A percentile compares a stretch with the other conserved stretches of the same genome.
Evolutionary conservation across 1,139 yeast species (phyloP).

Genomic region (Insectozyma bohioensis): DNA sequence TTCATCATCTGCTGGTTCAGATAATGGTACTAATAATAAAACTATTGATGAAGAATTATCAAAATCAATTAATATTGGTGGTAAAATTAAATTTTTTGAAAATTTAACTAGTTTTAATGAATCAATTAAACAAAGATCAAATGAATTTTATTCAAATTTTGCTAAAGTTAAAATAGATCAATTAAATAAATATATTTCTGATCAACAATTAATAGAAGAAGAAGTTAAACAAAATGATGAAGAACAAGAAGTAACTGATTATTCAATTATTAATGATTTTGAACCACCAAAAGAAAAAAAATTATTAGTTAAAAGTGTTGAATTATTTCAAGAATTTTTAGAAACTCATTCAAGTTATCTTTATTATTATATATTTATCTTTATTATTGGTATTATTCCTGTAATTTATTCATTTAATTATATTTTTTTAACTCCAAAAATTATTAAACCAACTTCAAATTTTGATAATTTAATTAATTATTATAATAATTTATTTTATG

Average conservation of each 20-base stretch:
- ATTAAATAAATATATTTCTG: constrained; percentile 17
- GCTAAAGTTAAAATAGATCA: constrained; percentile 20
- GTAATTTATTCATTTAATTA: constrained; percentile 5
- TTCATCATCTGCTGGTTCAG: constrained; percentile 1
- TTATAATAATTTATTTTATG: constrained; percentile 16
- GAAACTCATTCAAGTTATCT: constrained; percentile 21
- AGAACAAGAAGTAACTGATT: constrained; percentile 8
- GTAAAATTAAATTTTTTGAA: constrained; percentile 28
- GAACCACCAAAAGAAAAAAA: neutral
- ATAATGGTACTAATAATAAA: constrained; percentile 3
- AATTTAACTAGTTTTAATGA: constrained; percentile 24
- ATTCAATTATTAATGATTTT: constrained; percentile 4
- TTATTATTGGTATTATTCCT: constrained; percentile 13
- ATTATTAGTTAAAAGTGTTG: neutral
- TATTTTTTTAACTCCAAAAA: constrained; percentile 2
- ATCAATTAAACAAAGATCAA: constrained; percentile 26
- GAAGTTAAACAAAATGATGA: constrained; percentile 1
- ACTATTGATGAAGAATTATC: constrained; percentile 4
- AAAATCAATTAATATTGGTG: constrained; percentile 10
- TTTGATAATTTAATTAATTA: constrained; percentile 12
- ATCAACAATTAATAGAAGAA: constrained; percentile 9
- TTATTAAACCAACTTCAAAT: constrained; percentile 7
- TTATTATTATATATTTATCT: constrained; percentile 18
- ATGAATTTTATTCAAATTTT: constrained; percentile 22
- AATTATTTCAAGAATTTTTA: constrained; percentile 14